A percentile compares a stretch with the other conserved stretches of the same genome.
Evolutionary conservation across 2,329 filamentous ascomycete species (phyloP).

Genomic region (Magnaporthiopsis rhizophila): DNA sequence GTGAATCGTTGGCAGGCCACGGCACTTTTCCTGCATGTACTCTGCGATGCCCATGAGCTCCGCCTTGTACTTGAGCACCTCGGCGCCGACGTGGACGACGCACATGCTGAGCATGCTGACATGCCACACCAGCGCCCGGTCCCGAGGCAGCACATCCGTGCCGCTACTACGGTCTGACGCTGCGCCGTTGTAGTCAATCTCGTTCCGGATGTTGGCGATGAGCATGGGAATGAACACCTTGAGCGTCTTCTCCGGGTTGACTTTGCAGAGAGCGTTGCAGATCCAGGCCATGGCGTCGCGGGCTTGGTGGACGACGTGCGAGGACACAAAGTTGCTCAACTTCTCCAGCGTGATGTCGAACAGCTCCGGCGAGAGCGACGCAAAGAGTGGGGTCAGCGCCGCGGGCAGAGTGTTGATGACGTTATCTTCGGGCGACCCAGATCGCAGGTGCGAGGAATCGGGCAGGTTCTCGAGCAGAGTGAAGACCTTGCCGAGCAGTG

Average conservation of each 20-base stretch:
- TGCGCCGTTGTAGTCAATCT: constrained; percentile 94
- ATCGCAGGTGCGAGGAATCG: constrained; percentile 78
- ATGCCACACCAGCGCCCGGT: constrained; percentile 92
- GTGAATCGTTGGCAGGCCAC: constrained; percentile 88
- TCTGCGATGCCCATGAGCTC: constrained; percentile 85
- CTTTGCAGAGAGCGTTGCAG: constrained; percentile 91
- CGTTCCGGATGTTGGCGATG: constrained; percentile 83
- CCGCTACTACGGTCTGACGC: constrained; percentile 92
- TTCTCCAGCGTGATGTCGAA: constrained; percentile 91
- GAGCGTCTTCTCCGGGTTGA: constrained; percentile 86
- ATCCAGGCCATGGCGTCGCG: constrained; percentile 98
- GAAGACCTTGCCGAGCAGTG: constrained; percentile 89
- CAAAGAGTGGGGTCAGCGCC: constrained; percentile 82
- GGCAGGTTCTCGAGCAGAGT: constrained; percentile 92
- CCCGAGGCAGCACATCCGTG: constrained; percentile 84
- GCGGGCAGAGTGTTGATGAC: constrained; percentile 93
- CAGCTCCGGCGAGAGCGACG: constrained; percentile 83
- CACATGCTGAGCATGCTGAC: constrained; percentile 97
- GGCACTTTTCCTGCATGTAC: constrained; percentile 95
- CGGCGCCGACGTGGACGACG: constrained; percentile 87
- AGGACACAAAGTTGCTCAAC: constrained; percentile 81
- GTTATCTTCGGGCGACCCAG: constrained; percentile 90
- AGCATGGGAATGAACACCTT: constrained; percentile 87
- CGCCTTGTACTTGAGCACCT: constrained; percentile 80
- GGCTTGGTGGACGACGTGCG: constrained; percentile 94